Percentiles rank a stretch among this genome's conserved stretches.
These are phyloP conservation scores for Trametes pubescens DNA, from an alignment of 1,284 basidiomycete species.

Conservation along the genomic window DNA sequence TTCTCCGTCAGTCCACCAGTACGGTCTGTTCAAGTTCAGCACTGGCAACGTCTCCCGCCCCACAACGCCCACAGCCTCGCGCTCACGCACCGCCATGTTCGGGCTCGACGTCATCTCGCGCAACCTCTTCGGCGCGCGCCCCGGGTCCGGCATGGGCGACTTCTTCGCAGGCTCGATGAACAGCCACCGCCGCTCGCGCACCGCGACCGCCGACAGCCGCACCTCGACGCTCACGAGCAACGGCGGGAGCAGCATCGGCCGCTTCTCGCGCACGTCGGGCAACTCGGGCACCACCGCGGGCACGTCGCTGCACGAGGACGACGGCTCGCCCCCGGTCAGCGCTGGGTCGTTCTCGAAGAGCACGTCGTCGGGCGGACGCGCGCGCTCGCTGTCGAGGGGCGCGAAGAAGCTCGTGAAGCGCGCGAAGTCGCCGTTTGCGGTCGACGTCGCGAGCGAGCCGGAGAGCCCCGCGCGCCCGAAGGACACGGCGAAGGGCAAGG, in stretches of 20 bases:
- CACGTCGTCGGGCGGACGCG: slow-evolving; percentile 43
- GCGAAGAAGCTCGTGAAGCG: slow-evolving; percentile 60
- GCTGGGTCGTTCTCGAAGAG: slow-evolving; percentile 39
- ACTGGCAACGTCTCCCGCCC: slow-evolving; percentile 80
- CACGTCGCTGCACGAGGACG: slow-evolving; percentile 69
- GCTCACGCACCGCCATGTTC: slow-evolving; percentile 83
- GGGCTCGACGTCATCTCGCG: slow-evolving; percentile 86
- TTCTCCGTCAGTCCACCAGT: slow-evolving; percentile 74
- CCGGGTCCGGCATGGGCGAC: slow-evolving; percentile 69
- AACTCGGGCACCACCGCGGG: slow-evolving; percentile 67
- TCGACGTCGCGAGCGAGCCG: slow-evolving; percentile 54
- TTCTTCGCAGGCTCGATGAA: slow-evolving; percentile 75
- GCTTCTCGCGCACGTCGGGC: slow-evolving; percentile 72
- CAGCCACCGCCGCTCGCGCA: slow-evolving; percentile 69
- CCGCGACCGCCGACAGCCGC: slow-evolving; percentile 66
- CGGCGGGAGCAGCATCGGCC: slow-evolving; percentile 67
- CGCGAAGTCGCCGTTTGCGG: slow-evolving; percentile 58
- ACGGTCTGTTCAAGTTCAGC: slow-evolving; percentile 85
- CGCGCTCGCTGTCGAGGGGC: slow-evolving; percentile 44
- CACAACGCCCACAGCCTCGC: slow-evolving; percentile 78
- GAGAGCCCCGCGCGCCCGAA: slow-evolving; percentile 41
- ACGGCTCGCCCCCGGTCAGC: slow-evolving; percentile 44
- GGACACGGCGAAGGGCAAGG: slow-evolving; percentile 15
- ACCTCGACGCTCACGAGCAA: slow-evolving; percentile 75
- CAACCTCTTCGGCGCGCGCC: slow-evolving; percentile 72